Evolutionary conservation across 768 basidiomycete genomes (phyloP).

Genomic region (Panus rudis): DNA sequence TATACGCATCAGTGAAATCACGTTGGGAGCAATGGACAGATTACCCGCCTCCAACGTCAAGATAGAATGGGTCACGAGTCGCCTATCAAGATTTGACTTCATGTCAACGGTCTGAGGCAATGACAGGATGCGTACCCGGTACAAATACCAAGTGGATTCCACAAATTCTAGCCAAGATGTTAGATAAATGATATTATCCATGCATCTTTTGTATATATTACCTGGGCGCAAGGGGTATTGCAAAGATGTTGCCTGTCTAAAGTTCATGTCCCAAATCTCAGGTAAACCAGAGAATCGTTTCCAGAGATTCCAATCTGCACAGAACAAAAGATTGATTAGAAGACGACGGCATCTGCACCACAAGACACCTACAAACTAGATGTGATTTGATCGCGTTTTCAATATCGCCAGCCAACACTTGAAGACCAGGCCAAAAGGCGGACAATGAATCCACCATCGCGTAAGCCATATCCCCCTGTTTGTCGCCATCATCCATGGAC

Average conservation of each 20-base stretch:
- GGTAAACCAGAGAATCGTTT: conserved; percentile 79
- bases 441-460: conserved; percentile 89
- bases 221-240: conserved; percentile 80
- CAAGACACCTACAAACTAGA: conserved; percentile 55
- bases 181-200: neutral
- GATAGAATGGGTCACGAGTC: conserved; percentile 86
- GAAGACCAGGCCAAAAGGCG: conserved; percentile 96
- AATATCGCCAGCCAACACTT: conserved; percentile 80
- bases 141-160: conserved; percentile 95
- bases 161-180: conserved; percentile 64
- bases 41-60: conserved; percentile 58
- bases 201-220: too few relatives aligned
- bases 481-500: too few relatives aligned
- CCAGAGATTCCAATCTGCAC: conserved; percentile 89
- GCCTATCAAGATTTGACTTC: conserved; percentile 45
- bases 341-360: conserved; percentile 1
- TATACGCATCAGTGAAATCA: neutral
- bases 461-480: conserved; percentile 66
- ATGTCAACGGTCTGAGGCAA: conserved; percentile 1
- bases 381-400: conserved; percentile 92
- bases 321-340: conserved; percentile 1
- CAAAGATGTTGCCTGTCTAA: conserved; percentile 60
- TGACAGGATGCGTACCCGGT: conserved; percentile 57
- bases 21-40: neutral
- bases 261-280: conserved; percentile 85